Base-by-base conservation (phyloP, 2,329 filamentous ascomycete species). In the Fonsecaea erecta region DNA sequence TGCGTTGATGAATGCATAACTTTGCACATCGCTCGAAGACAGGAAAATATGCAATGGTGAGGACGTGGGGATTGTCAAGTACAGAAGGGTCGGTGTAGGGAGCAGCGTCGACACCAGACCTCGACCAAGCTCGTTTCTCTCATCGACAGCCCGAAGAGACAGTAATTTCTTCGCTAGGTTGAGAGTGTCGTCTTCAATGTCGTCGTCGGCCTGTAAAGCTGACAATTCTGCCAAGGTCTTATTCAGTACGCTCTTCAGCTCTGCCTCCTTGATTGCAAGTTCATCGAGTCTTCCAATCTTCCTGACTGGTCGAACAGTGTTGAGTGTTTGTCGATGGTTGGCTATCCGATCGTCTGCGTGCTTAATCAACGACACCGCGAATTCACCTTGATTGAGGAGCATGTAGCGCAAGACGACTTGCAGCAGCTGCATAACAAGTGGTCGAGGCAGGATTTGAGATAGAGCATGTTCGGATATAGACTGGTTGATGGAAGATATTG, bases 11-110 rank as follows among this genome's bases (percentile, higher is more conserved):
- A 84, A 84, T 0, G 92, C 90, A 77, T 98, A 99, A 0, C 86
- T 85, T 55, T 90, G 85, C 11, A 96, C 79, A 73, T 98, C 93
- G 0, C 88, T 83, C 3, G 85, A 81, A 11, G 90, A 88, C 30
- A 98, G 85, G 73, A 98, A 96, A 32, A 99, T 85, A 74, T 98
- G 93, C 4, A 98, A 79, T 0, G 95, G 93, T 1, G 90, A 89
- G 1, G 86, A 85, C 8, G 96, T 87, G 43, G 89, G 86, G 68
- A 97, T 83, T 62, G 90, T 86, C 65, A 96, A 82, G 0, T 85
- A 86, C 46, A 99, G 82, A 2, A 82, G 80, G 4, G 89, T 90
- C 0, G 93, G 88, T 0, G 89, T 87, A 1, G 92, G 93, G 65
- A 98, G 89, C 4, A 98, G 83, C 0, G 66, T 71, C 32, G 68